phyloP scores from a whole-genome alignment of 208 protist genomes.

The Crithidia brevicula region DNA sequence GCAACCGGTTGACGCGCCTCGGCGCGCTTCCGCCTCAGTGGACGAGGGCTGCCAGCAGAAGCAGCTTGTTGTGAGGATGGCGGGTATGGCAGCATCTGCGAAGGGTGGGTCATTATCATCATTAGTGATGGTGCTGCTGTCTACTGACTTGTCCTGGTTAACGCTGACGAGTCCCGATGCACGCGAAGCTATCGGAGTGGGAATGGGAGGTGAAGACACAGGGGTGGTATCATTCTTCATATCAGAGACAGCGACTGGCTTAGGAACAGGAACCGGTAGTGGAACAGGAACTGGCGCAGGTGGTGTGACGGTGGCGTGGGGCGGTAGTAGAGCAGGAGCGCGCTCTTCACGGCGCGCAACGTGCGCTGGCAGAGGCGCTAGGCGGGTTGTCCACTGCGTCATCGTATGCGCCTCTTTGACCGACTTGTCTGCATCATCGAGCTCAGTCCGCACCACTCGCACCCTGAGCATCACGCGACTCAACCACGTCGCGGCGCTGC shows the following conservation, averaged over 20 bases:
- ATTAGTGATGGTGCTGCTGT: too few species aligned
- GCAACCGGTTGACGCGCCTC: not conserved
- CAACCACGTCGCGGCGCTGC: conserved; percentile 15
- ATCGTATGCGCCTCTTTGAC: not conserved
- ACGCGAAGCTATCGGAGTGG: too few species aligned
- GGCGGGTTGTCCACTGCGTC: conserved; percentile 24
- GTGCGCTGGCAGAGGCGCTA: conserved; percentile 12
- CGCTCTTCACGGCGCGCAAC: conserved; percentile 3
- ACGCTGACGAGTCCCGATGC: too few species aligned
- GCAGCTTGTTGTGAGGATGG: conserved; percentile 8
- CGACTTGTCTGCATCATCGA: not conserved
- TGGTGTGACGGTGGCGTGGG: not conserved
- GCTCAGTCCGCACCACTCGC: conserved; percentile 11
- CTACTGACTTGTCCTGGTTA: too few species aligned
- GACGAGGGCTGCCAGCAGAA: conserved; percentile 22
- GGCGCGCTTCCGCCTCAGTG: not conserved
- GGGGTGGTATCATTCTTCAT: not conserved
- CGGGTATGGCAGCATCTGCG: not conserved
- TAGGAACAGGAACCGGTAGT: conserved; percentile 17
- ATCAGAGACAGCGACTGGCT: not conserved
- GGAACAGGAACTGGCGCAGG: conserved; percentile 10
- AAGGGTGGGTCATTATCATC: too few species aligned
- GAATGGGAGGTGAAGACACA: not conserved
- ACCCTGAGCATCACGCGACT: conserved; percentile 19
- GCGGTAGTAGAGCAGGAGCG: not conserved